Base-by-base conservation (phyloP, 306 rosid genomes). In the Lathyrus tuberosus region DNA sequence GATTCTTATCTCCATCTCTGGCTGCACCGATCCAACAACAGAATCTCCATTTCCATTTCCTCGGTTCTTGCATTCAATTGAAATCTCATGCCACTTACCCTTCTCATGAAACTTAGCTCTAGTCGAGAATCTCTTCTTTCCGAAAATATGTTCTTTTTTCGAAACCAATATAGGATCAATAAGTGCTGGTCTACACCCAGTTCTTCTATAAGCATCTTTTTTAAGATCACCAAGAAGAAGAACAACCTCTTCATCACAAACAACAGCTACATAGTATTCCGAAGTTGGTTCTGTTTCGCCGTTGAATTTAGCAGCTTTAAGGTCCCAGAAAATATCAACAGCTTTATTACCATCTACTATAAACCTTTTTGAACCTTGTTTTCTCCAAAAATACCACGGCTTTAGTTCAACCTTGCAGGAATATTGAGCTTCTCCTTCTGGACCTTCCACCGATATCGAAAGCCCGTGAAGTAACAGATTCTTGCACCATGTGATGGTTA, bases 341-440 rank as follows among this genome's bases (percentile, higher is more conserved):
- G 75, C 72, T 71, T 84, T 87, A 2, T 86, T 87, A 2, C 82
- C 84, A 13, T 87, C 96, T 12, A 88, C 89, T 0, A 64, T 8
- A 49, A 91, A 86, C 7, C 84, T 72, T 78, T 87, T 91, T 17
- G 89, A 87, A 3, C 97, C 96, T 60, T 89, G 91, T 68, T 89
- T 91, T 52, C 91, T 85, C 97, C 96, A 89, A 57, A 91, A 91
- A 58, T 84, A 85, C 97, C 97, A 91, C 11, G 97, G 97, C 84
- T 91, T 91, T 22, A 89, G 85, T 88, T 91, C 97, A 31, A 91
- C 86, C 71, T 89, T 91, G 90, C 91, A 91, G 54, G 71, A 71
- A 67, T 84, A 78, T 35, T 86, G 96, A n/a, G 79, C 60, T 35
- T 88, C 96, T 57, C 96, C 87, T 38, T 80, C 81, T 5, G 86